Conservation (phyloP, 495 filamentous ascomycete species). For the Tuber borchii region DNA sequence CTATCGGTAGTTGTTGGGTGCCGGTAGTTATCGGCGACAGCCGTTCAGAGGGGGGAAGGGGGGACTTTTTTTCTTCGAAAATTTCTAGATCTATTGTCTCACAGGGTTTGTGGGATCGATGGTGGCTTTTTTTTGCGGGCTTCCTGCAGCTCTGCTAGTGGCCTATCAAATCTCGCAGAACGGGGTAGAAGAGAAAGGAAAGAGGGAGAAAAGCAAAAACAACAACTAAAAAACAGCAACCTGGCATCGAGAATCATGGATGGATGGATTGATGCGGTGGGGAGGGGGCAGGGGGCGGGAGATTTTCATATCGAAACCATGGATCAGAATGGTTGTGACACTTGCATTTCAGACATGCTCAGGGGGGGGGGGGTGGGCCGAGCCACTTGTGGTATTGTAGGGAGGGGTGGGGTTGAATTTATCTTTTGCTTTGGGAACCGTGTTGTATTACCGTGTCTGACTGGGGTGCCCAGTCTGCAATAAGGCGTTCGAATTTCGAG, state of each 20-base stretch:
- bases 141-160: too few relatives aligned
- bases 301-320: conserved; percentile 34
- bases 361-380: background rate
- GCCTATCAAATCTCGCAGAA: background rate
- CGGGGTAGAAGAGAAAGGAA: background rate
- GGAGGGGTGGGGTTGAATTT: background rate
- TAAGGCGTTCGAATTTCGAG: background rate
- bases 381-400: background rate
- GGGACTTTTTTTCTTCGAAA: background rate
- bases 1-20: background rate
- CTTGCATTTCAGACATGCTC: background rate
- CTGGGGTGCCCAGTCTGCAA: background rate
- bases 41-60: background rate
- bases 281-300: conserved; percentile 17
- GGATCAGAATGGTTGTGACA: conserved; percentile 20
- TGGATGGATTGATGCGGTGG: conserved; percentile 13
- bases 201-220: background rate
- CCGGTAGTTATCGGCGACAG: background rate
- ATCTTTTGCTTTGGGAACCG: background rate
- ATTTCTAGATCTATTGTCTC: background rate
- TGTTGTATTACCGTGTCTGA: background rate
- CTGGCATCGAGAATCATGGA: background rate
- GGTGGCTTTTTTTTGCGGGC: too few relatives aligned
- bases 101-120: background rate
- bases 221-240: background rate